These are phyloP conservation scores for Phytophthora pini DNA, from an alignment of 352 stramenopile genomes.

Conservation along the genomic window DNA sequence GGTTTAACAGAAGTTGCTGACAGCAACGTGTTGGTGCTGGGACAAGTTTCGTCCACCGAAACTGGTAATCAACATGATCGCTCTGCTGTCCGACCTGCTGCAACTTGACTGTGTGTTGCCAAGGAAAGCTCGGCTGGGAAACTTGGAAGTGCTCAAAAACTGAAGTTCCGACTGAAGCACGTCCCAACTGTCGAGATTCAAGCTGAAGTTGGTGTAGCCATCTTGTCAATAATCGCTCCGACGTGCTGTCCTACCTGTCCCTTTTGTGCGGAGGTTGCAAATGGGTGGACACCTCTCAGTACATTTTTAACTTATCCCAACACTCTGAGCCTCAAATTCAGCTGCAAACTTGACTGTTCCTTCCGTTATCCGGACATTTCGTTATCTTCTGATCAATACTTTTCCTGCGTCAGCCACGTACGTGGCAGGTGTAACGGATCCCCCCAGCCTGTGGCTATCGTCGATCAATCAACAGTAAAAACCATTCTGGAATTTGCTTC, in stretches of 20 bases:
- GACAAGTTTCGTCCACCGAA: slow-evolving; percentile 10
- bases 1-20: no score
- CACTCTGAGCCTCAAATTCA: neutral
- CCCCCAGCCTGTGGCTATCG: slow-evolving; percentile 9
- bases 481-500: slow-evolving; percentile 21
- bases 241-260: slow-evolving; percentile 22
- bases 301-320: neutral
- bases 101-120: neutral
- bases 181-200: slow-evolving; percentile 17
- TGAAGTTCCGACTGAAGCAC: slow-evolving; percentile 4
- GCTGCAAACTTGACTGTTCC: neutral
- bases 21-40: neutral
- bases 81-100: slow-evolving; percentile 4
- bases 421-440: slow-evolving; percentile 15
- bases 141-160: neutral
- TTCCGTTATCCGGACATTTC: slow-evolving; percentile 3
- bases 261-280: slow-evolving; percentile 11
- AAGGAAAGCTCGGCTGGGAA: no score
- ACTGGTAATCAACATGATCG: slow-evolving; percentile 13
- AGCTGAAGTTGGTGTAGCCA: slow-evolving; percentile 14
- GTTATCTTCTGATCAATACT: slow-evolving; percentile 13
- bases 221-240: slow-evolving; percentile 2
- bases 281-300: slow-evolving; percentile 14
- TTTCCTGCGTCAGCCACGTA: slow-evolving; percentile 5
- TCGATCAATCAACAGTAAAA: neutral